Conservation (phyloP, 2,329 filamentous ascomycete species). For the Neonectria faginata region DNA sequence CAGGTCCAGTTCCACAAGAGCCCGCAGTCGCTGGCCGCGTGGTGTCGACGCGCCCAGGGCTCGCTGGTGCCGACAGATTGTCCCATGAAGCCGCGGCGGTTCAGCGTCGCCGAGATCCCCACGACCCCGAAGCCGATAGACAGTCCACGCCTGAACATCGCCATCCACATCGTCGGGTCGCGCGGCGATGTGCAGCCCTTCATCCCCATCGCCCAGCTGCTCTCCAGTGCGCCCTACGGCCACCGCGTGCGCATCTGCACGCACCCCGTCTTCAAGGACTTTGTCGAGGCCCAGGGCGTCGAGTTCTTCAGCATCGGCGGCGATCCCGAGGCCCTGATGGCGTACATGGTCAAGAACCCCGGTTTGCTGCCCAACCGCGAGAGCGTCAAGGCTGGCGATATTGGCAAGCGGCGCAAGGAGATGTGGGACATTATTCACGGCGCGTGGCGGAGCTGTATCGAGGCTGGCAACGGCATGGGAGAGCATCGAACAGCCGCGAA, state of each 20-base stretch:
- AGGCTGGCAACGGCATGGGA: conserved; percentile 50
- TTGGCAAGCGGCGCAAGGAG: conserved; percentile 50
- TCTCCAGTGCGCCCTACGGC: conserved; percentile 51
- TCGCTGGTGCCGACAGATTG: conserved; percentile 27
- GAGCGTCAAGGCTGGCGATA: conserved; percentile 52
- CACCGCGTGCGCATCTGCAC: conserved; percentile 70
- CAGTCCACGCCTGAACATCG: conserved; percentile 46
- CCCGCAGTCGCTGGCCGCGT: conserved; percentile 41
- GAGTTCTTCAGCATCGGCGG: conserved; percentile 70
- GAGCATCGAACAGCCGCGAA: conserved; percentile 43
- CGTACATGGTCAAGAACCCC: conserved; percentile 56
- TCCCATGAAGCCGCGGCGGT: conserved; percentile 30
- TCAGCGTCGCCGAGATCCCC: conserved; percentile 37
- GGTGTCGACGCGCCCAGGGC: conserved; percentile 43
- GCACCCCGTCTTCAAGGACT: conserved; percentile 64
- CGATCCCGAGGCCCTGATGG: conserved; percentile 62
- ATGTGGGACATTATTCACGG: conserved; percentile 55
- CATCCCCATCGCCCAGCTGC: conserved; percentile 65
- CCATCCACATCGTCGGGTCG: conserved; percentile 51
- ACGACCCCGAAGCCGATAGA: conserved; percentile 31
- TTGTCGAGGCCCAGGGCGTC: conserved; percentile 63
- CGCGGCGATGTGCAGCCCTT: conserved; percentile 63
- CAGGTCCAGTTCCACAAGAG: conserved; percentile 48
- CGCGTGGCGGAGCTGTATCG: conserved; percentile 53
- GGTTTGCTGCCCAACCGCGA: conserved; percentile 52